Base-by-base conservation (phyloP, 2,329 filamentous ascomycete genomes). In the Byssochlamys sp. region DNA sequence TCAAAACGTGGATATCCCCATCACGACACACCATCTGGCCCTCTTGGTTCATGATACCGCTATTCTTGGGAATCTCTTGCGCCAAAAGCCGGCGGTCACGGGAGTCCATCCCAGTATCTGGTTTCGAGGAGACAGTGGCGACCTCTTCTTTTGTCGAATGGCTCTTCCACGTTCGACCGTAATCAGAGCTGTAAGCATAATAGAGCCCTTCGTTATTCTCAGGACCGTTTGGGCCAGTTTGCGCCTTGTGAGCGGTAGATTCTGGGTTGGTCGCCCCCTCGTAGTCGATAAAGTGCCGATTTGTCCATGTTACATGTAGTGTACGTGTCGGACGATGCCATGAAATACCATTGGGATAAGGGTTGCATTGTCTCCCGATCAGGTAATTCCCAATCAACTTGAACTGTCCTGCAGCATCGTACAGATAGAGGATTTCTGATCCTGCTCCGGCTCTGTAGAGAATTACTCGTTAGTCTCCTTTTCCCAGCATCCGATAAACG, bases 161-260 rank as follows among this genome's bases (percentile, higher is more conserved):
- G 11, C 6, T 52, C 3, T 52, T 19, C 50, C 50, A 52, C 24
- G 58, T 45, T 7, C 5, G 39, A 45, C 39, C 39, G 39, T 19
- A 45, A 9, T 80, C 76, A 19, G 77, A 71, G n/a, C 76, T 77
- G 58, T 76, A 73, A 2, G 77, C 76, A 57, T 79, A 79, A 65
- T 77, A 80, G 50, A 81, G 73, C 58, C 80, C 70, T 60, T 79
- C 75, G 61, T 81, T 81, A 12, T 80, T 81, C 56, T 69, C 72
- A 0, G 73, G 73, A 2, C 71, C 69, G 61, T 78, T 77, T 1
- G 75, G 75, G 2, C 75, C 75, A 9, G 71, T 69, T 60, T 77
- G 74, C 60, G 66, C 65, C 64, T 77, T 77, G 61, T 77, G 75
- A 63, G 75, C 68, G 11, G 66, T 71, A 58, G 76, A 74, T 0